A percentile compares a stretch with the other conserved stretches of the same genome.
Evolutionary conservation across 495 filamentous ascomycete species (phyloP).

Genomic region (Aspergillus panamensis): DNA sequence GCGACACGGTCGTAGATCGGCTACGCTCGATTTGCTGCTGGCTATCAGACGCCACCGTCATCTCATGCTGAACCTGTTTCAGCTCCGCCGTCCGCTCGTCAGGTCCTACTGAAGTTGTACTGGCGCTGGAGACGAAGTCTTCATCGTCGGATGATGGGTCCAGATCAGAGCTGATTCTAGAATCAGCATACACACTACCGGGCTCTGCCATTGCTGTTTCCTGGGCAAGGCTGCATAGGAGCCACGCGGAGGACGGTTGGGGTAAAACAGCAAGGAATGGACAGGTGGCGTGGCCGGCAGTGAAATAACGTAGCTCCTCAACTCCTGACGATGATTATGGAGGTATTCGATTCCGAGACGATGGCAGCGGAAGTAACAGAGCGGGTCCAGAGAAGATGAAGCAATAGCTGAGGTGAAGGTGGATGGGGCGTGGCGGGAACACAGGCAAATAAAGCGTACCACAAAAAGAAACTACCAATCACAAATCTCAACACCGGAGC

Average conservation of each 20-base stretch:
- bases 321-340: neutral
- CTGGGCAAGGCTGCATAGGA: conserved; percentile 11
- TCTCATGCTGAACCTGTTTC: conserved; percentile 28
- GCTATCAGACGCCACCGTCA: conserved; percentile 10
- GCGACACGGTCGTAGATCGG: neutral
- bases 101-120: conserved; percentile 26
- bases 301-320: conserved; percentile 15
- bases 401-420: neutral
- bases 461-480: conserved; percentile 19
- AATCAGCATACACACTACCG: conserved; percentile 15
- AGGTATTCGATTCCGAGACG: neutral
- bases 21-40: conserved; percentile 1
- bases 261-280: neutral
- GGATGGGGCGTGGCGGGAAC: conserved; percentile 11
- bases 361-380: conserved; percentile 8
- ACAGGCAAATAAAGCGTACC: conserved; percentile 16
- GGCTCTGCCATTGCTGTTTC: conserved; percentile 19
- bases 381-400: conserved; percentile 17
- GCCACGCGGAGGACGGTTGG: neutral
- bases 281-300: neutral
- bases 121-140: conserved; percentile 32
- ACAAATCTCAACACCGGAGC: conserved; percentile 7
- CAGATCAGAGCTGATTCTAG: conserved; percentile 26
- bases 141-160: conserved; percentile 34
- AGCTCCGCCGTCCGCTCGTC: conserved; percentile 25